A percentile compares a stretch with the other conserved stretches of the same genome.
Conservation (phyloP, 306 rosid genomes). For the Heteromeles arbutifolia region DNA sequence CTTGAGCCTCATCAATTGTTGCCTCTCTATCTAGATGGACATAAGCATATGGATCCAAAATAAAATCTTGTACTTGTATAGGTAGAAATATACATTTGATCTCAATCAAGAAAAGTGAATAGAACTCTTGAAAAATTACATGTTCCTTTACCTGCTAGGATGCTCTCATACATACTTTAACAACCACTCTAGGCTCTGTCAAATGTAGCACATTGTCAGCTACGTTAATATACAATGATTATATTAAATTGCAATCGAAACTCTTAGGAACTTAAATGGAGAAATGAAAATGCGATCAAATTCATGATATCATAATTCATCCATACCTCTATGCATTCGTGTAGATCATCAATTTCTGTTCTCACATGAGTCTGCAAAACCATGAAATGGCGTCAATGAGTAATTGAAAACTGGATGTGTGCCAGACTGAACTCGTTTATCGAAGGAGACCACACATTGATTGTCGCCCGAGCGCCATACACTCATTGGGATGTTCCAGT, state of each 20-base stretch:
- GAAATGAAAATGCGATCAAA: not conserved
- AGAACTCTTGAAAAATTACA: too few species aligned
- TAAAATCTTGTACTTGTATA: too few species aligned
- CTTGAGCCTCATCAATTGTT: too few species aligned
- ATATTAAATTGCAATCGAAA: not conserved
- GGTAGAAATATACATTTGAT: too few species aligned
- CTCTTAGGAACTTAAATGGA: not conserved
- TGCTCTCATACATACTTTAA: slow-evolving; percentile 45
- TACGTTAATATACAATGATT: not conserved
- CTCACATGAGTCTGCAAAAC: slow-evolving; percentile 84
- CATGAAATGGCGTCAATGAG: slow-evolving; percentile 15
- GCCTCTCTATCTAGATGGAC: too few species aligned
- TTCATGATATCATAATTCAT: not conserved
- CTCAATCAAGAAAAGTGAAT: too few species aligned
- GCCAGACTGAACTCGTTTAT: slow-evolving; percentile 87
- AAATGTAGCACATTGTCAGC: slow-evolving; percentile 27
- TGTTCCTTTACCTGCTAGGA: too few species aligned
- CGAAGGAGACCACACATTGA: slow-evolving; percentile 88
- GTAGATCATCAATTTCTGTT: slow-evolving; percentile 63
- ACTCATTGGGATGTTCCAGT: slow-evolving; percentile 57
- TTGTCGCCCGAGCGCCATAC: slow-evolving; percentile 83
- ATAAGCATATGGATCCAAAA: too few species aligned
- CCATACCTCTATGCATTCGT: slow-evolving; percentile 78
- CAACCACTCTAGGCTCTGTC: slow-evolving; percentile 84
- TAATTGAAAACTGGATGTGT: slow-evolving; percentile 15